These are phyloP conservation scores for Dispira simplex DNA, from an alignment of 192 early-diverging fungal genomes.

Conservation along the genomic window DNA sequence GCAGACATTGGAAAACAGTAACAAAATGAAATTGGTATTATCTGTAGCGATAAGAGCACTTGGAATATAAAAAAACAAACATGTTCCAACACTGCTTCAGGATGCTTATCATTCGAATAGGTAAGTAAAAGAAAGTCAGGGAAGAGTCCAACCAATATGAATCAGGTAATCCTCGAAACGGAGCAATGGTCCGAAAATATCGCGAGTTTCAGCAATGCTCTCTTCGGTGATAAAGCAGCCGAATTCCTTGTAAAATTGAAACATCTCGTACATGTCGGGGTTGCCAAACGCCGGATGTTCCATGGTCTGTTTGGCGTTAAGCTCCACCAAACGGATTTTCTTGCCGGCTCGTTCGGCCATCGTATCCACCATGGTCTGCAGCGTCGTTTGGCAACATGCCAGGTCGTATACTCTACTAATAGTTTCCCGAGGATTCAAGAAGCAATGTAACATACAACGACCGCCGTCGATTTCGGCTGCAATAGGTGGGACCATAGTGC, in stretches of 20 bases:
- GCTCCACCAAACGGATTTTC: background rate
- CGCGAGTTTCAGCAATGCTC: too few relatives aligned
- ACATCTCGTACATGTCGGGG: background rate
- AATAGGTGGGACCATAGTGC: background rate
- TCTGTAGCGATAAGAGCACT: too few relatives aligned
- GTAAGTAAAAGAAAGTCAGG: too few relatives aligned
- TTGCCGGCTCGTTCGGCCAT: background rate
- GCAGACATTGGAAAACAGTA: too few relatives aligned
- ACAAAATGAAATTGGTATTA: too few relatives aligned
- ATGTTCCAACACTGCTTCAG: too few relatives aligned
- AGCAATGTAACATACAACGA: background rate
- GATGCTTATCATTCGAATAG: too few relatives aligned
- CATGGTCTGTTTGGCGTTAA: background rate
- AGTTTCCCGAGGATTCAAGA: background rate
- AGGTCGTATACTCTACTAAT: background rate
- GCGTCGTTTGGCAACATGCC: background rate
- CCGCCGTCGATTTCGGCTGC: background rate
- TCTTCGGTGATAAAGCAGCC: background rate
- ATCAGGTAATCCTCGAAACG: too few relatives aligned
- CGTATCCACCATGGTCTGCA: background rate
- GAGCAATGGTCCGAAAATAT: too few relatives aligned
- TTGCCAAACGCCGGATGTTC: background rate
- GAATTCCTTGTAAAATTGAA: background rate
- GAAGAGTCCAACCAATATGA: too few relatives aligned
- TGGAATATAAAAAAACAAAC: too few relatives aligned